phyloP scores from a whole-genome alignment of 2,329 filamentous ascomycete species.

The Thermoascus crustaceus region DNA sequence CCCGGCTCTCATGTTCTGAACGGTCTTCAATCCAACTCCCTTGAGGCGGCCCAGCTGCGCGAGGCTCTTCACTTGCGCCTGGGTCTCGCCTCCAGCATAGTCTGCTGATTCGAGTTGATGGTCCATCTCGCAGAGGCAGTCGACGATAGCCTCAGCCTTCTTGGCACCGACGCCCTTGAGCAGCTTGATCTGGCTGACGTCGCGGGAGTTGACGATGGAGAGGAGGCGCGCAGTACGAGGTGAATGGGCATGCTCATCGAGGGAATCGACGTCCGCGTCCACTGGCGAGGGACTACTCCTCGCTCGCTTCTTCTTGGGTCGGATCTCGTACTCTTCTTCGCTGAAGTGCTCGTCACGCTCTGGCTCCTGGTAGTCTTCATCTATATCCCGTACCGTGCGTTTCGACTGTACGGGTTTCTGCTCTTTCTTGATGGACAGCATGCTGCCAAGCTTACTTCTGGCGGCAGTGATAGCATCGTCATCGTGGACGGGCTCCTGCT shows the following conservation, averaged over 20 bases:
- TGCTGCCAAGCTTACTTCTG: constrained; percentile 22
- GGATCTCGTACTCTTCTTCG: constrained; percentile 23
- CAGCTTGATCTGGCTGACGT: constrained; percentile 38
- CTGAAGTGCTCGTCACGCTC: constrained; percentile 18
- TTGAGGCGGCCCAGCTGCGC: constrained; percentile 34
- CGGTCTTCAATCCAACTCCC: constrained; percentile 38
- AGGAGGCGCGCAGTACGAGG: constrained; percentile 38
- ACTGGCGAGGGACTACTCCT: constrained; percentile 15
- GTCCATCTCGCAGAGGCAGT: constrained; percentile 39
- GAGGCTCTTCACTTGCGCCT: constrained; percentile 30
- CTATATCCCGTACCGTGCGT: constrained; percentile 22
- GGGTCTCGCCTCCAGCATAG: constrained; percentile 14
- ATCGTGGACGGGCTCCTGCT: constrained; percentile 10
- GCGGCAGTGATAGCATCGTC: constrained; percentile 11
- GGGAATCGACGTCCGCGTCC: constrained; percentile 9
- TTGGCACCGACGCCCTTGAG: constrained; percentile 41
- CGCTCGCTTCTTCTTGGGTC: constrained; percentile 20
- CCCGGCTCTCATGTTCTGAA: constrained; percentile 41
- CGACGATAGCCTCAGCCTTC: constrained; percentile 41
- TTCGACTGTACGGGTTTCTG: constrained; percentile 18
- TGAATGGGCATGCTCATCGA: constrained; percentile 20
- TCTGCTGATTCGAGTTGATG: constrained; percentile 14
- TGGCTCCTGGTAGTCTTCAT: constrained; percentile 24
- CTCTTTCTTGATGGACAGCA: constrained; percentile 25
- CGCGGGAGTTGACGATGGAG: constrained; percentile 39